These are phyloP conservation scores for Hymenoscyphus infarciens DNA, from an alignment of 2,329 filamentous ascomycete species.

Conservation along the genomic window DNA sequence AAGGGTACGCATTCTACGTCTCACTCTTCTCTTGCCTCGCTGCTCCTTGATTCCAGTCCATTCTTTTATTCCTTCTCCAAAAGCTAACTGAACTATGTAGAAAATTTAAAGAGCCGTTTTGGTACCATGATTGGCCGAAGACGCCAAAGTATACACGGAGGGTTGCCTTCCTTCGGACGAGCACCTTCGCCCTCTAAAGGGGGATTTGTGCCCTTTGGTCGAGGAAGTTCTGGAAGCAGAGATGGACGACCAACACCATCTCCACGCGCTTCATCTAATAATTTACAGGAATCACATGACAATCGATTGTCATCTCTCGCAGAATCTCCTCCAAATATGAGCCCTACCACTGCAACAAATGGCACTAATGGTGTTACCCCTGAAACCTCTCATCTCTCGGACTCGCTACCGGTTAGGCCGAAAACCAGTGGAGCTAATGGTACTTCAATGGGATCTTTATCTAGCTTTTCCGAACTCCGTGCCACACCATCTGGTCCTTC, in stretches of 20 bases:
- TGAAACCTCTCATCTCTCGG: constrained; percentile 37
- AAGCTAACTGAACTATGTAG: constrained; percentile 28
- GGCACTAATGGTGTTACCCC: constrained; percentile 26
- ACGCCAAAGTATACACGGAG: constrained; percentile 62
- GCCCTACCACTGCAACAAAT: constrained; percentile 26
- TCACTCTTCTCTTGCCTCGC: neutral
- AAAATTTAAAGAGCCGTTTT: constrained; percentile 60
- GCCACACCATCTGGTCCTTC: constrained; percentile 48
- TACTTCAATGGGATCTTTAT: constrained; percentile 33
- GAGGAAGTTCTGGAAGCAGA: constrained; percentile 55
- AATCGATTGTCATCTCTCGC: constrained; percentile 53
- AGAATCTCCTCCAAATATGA: constrained; percentile 47
- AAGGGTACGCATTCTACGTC: constrained; percentile 13
- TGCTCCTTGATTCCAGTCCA: neutral
- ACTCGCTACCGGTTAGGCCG: constrained; percentile 34
- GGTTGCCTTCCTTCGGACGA: constrained; percentile 44
- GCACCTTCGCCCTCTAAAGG: constrained; percentile 53
- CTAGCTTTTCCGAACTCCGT: constrained; percentile 48
- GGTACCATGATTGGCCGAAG: constrained; percentile 66
- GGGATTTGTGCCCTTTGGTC: constrained; percentile 52
- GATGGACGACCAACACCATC: constrained; percentile 50
- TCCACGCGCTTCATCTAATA: constrained; percentile 56
- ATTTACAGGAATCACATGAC: constrained; percentile 50
- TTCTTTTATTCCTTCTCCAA: constrained; percentile 16
- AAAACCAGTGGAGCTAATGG: constrained; percentile 46